Conservation (phyloP, 2,329 filamentous ascomycete genomes). For the Magnaporthiopsis poae region DNA sequence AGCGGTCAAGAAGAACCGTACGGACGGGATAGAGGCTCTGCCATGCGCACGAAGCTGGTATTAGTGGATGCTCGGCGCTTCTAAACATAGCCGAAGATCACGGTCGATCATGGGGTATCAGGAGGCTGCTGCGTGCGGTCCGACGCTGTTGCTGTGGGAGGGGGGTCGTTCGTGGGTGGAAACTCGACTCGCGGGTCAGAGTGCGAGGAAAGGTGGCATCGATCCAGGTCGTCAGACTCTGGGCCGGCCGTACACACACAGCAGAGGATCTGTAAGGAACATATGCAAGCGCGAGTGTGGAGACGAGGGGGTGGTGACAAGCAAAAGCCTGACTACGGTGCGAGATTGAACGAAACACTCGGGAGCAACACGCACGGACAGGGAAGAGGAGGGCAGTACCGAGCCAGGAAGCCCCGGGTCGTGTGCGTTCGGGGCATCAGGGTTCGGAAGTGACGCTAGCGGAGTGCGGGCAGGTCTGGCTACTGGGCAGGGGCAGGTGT, state of each 20-base stretch:
- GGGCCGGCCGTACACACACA: slow-evolving; percentile 1
- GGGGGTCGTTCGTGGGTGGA: background rate
- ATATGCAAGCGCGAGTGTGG: slow-evolving; percentile 4
- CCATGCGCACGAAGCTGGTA: slow-evolving; percentile 2
- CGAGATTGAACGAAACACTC: slow-evolving; percentile 9
- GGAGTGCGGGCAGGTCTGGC: slow-evolving; percentile 2
- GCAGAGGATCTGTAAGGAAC: slow-evolving; percentile 2
- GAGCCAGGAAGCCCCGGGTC: slow-evolving; percentile 5
- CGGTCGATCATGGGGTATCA: slow-evolving; percentile 6
- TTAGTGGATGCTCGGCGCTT: slow-evolving; percentile 5
- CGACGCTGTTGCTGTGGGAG: background rate
- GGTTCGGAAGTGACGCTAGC: slow-evolving; percentile 4
- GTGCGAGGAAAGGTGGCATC: background rate
- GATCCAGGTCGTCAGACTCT: background rate
- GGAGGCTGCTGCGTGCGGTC: slow-evolving; percentile 1
- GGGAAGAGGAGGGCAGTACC: slow-evolving; percentile 5
- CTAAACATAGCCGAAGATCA: slow-evolving; percentile 10
- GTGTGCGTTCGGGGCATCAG: slow-evolving; percentile 1
- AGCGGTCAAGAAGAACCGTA: background rate
- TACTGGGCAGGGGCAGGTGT: slow-evolving; percentile 3
- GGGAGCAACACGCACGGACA: slow-evolving; percentile 2
- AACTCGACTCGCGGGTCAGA: background rate
- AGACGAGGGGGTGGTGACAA: slow-evolving; percentile 3
- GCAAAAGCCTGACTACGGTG: slow-evolving; percentile 1
- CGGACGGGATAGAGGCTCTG: background rate